Evolutionary conservation across 768 basidiomycete genomes (phyloP).

Genomic region (Suillus placidus): DNA sequence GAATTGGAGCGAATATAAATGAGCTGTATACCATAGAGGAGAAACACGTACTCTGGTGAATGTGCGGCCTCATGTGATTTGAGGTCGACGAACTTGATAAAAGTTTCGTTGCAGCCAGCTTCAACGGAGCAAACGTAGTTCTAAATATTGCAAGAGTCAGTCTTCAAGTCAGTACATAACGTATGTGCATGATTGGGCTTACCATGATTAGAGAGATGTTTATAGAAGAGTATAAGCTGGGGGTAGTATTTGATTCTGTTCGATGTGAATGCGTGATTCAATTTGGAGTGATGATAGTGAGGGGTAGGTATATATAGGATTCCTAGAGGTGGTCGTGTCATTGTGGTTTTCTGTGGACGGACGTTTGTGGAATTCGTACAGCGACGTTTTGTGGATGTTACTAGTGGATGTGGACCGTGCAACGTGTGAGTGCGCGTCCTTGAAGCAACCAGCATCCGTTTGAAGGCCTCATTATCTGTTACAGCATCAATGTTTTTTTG

Average conservation of each 20-base stretch:
- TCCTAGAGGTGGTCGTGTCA: not conserved
- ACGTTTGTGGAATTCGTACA: not conserved
- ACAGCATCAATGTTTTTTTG: not conserved
- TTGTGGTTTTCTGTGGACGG: not conserved
- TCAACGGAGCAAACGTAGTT: constrained; percentile 13
- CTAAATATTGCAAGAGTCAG: constrained; percentile 11
- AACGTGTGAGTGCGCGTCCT: not conserved
- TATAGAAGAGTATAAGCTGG: not conserved
- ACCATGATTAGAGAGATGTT: not conserved
- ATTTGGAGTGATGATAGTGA: not conserved
- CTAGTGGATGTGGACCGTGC: not conserved
- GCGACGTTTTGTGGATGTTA: not conserved
- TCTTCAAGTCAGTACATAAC: not conserved
- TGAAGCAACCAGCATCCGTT: no score
- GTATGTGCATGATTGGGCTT: not conserved
- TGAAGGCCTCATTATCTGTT: not conserved
- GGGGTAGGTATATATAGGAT: not conserved
- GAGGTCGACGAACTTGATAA: constrained; percentile 20
- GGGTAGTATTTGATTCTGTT: not conserved
- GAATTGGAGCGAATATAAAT: constrained; percentile 3
- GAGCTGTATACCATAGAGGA: no score
- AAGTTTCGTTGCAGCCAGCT: constrained; percentile 16
- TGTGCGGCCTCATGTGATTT: constrained; percentile 23
- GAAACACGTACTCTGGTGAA: no score
- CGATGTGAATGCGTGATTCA: not conserved